Percentiles rank a stretch among this genome's conserved stretches.
Evolutionary conservation across 495 filamentous ascomycete species (phyloP).

Genomic region (Podospora bellae-mahoneyi): DNA sequence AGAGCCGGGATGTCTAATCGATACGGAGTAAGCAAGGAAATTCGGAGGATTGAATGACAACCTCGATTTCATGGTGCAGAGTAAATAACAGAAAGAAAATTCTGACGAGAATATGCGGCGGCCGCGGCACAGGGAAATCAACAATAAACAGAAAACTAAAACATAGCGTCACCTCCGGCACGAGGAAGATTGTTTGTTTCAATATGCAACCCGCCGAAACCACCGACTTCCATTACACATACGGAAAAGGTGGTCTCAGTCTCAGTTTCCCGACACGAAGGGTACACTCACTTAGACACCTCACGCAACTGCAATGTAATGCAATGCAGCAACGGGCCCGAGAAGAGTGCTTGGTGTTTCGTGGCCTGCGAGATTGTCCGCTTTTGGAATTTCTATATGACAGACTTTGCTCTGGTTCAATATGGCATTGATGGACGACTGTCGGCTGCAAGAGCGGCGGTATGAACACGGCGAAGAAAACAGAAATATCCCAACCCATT

Average conservation of each 20-base stretch:
- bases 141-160: background rate
- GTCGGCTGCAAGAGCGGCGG: background rate
- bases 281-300: background rate
- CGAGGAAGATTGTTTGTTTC: background rate
- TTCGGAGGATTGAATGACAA: constrained; percentile 2
- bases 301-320: background rate
- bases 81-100: background rate
- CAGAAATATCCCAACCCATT: background rate
- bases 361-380: background rate
- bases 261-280: background rate
- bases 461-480: background rate
- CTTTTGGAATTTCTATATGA: background rate
- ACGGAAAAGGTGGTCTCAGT: background rate
- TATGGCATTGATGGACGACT: background rate
- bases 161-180: background rate
- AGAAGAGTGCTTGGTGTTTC: background rate
- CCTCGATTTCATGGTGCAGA: background rate
- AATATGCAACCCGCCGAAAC: background rate
- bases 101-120: background rate
- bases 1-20: background rate
- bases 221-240: background rate
- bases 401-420: background rate
- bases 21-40: constrained; percentile 3
- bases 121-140: background rate
- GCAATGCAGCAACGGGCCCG: background rate